Conservation (phyloP, 2,329 filamentous ascomycete species). For the Alternaria gansuensis region DNA sequence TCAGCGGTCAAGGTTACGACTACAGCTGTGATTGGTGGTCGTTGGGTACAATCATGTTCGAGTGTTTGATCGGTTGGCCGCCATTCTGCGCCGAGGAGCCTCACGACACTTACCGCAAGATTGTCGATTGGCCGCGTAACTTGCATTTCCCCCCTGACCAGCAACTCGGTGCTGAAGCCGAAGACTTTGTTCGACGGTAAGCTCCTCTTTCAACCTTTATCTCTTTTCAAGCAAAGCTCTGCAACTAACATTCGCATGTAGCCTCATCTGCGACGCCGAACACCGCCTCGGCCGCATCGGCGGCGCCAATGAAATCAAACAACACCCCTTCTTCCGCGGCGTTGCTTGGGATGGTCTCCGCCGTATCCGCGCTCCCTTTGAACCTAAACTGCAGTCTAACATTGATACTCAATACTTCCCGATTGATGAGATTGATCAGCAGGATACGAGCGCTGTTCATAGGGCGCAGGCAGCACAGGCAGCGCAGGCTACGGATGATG, state of each 20-base stretch:
- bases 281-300: constrained; percentile 85
- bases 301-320: constrained; percentile 91
- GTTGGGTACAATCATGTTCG: constrained; percentile 98
- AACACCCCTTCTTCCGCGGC: constrained; percentile 93
- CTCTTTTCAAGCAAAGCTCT: background rate
- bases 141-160: constrained; percentile 97
- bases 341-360: constrained; percentile 94
- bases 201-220: constrained; percentile 37
- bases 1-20: constrained; percentile 93
- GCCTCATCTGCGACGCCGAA: constrained; percentile 92
- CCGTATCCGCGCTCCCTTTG: constrained; percentile 92
- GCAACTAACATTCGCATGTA: constrained; percentile 52
- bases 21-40: constrained; percentile 99
- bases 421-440: constrained; percentile 97
- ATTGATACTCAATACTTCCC: constrained; percentile 99
- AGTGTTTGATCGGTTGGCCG: constrained; percentile 97
- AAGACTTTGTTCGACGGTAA: constrained; percentile 90
- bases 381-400: constrained; percentile 90
- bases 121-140: constrained; percentile 96
- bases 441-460: constrained; percentile 86
- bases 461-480: constrained; percentile 81
- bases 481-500: constrained; percentile 66
- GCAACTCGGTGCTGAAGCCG: constrained; percentile 84
- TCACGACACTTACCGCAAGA: constrained; percentile 98
- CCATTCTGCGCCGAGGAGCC: constrained; percentile 98